phyloP scores from a whole-genome alignment of 2,329 filamentous ascomycete species.

The Pyrenochaeta sp. region DNA sequence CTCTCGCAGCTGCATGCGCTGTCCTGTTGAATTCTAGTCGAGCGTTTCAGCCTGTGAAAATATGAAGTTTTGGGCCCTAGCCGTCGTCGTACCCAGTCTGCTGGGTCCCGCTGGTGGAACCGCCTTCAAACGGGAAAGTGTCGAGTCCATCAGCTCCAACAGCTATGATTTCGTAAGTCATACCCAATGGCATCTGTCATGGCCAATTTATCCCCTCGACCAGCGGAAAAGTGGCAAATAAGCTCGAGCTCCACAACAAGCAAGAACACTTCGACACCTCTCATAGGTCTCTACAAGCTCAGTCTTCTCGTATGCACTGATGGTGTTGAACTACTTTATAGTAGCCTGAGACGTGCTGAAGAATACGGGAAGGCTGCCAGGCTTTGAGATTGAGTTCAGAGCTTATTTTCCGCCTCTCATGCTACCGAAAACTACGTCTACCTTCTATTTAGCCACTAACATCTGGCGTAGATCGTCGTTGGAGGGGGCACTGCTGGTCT shows the following conservation, averaged over 20 bases:
- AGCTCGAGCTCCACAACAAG: too few species aligned
- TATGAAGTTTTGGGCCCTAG: conserved; percentile 12
- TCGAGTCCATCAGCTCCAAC: background rate
- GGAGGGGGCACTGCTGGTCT: conserved; percentile 39
- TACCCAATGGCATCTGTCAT: background rate
- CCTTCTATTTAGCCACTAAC: conserved; percentile 1
- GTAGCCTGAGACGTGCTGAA: too few species aligned
- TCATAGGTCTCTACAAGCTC: too few species aligned
- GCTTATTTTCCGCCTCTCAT: too few species aligned
- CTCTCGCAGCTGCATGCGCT: conserved; percentile 1
- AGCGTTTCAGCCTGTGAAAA: conserved; percentile 2
- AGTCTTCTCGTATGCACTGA: too few species aligned
- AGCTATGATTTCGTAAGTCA: conserved; percentile 17
- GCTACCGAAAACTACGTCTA: background rate
- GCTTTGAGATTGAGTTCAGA: too few species aligned
- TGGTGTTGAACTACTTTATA: too few species aligned
- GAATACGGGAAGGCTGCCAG: too few species aligned
- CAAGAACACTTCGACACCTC: too few species aligned
- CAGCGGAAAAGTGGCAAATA: too few species aligned
- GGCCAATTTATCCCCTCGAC: too few species aligned
- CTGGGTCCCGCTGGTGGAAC: conserved; percentile 6
- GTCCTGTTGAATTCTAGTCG: background rate
- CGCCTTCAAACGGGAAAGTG: conserved; percentile 3
- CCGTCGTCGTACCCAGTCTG: conserved; percentile 8
- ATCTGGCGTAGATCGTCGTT: conserved; percentile 19